These are phyloP conservation scores for Candida nanaspora DNA, from an alignment of 805 yeast species.

Conservation along the genomic window DNA sequence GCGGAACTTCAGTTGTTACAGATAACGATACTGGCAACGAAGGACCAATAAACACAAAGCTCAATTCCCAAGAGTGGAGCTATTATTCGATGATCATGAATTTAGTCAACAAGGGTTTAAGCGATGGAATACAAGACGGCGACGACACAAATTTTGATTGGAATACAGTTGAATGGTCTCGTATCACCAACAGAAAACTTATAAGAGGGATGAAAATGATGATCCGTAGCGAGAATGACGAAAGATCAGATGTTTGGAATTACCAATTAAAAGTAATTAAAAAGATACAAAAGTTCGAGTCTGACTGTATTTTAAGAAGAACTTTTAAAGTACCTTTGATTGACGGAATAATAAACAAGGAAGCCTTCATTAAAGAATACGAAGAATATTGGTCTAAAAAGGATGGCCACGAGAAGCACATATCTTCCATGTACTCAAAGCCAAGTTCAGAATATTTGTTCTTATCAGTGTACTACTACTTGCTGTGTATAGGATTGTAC, in stretches of 20 bases:
- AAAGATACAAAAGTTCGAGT: conserved; percentile 11
- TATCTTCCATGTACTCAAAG: conserved; percentile 17
- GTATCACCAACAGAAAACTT: not conserved
- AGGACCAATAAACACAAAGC: not conserved
- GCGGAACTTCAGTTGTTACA: too few species aligned
- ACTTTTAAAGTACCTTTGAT: conserved; percentile 15
- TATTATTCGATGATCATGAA: conserved; percentile 18
- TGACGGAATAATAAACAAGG: conserved; percentile 47
- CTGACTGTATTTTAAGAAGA: conserved; percentile 14
- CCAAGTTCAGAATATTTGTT: conserved; percentile 20
- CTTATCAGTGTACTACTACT: conserved; percentile 22
- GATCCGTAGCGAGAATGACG: conserved; percentile 12
- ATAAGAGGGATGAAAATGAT: conserved; percentile 2
- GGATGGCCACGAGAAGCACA: conserved; percentile 15
- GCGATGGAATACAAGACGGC: conserved; percentile 16
- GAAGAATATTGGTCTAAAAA: conserved; percentile 24
- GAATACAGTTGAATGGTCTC: conserved; percentile 24
- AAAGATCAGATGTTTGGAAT: conserved; percentile 19
- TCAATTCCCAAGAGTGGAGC: conserved; percentile 12
- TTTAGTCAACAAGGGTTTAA: conserved; percentile 16
- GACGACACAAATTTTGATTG: conserved; percentile 16
- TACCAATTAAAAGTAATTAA: conserved; percentile 14
- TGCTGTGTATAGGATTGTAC: conserved; percentile 23
- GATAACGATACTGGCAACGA: not conserved
- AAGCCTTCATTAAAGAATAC: conserved; percentile 63